These are phyloP conservation scores for Diplocarpon mali DNA, from an alignment of 2,329 filamentous ascomycete genomes.

Conservation along the genomic window DNA sequence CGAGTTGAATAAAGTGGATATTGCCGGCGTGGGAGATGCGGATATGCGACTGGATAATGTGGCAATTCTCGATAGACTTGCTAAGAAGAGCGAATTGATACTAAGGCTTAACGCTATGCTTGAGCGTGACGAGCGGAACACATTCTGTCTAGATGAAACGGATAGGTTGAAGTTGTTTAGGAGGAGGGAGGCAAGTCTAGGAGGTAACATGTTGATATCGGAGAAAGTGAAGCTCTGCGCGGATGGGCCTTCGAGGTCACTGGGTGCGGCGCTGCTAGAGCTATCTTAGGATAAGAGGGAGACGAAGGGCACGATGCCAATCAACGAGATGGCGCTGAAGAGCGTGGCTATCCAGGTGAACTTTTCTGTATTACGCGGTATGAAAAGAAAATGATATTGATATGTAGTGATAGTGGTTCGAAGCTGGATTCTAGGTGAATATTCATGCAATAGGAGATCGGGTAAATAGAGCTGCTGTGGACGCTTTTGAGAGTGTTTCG, in stretches of 20 bases:
- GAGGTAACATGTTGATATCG: slow-evolving; percentile 34
- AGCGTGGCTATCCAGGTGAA: slow-evolving; percentile 34
- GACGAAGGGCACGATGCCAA: slow-evolving; percentile 52
- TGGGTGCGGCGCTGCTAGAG: slow-evolving; percentile 62
- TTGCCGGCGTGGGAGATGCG: slow-evolving; percentile 61
- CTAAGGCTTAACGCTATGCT: slow-evolving; percentile 58
- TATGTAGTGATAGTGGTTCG: slow-evolving; percentile 39
- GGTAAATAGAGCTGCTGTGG: slow-evolving; percentile 53
- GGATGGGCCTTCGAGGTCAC: slow-evolving; percentile 59
- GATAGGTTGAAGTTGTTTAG: slow-evolving; percentile 25
- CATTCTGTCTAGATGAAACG: slow-evolving; percentile 46
- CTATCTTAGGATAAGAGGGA: slow-evolving; percentile 54
- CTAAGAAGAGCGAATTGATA: slow-evolving; percentile 41
- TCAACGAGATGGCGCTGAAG: slow-evolving; percentile 49
- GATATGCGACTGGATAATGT: slow-evolving; percentile 46
- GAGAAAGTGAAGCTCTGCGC: slow-evolving; percentile 60
- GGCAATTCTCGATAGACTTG: slow-evolving; percentile 42
- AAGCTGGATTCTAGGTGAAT: slow-evolving; percentile 54
- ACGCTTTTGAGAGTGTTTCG: slow-evolving; percentile 49
- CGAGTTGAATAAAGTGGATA: slow-evolving; percentile 50
- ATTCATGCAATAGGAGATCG: slow-evolving; percentile 64
- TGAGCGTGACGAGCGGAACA: slow-evolving; percentile 53
- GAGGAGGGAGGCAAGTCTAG: slow-evolving; percentile 10
- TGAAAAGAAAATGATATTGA: not conserved
- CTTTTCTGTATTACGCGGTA: not conserved